A percentile compares a stretch with the other conserved stretches of the same genome.
These are phyloP conservation scores for Jamesozyma rosinii DNA, from an alignment of 805 yeast species.

Conservation along the genomic window DNA sequence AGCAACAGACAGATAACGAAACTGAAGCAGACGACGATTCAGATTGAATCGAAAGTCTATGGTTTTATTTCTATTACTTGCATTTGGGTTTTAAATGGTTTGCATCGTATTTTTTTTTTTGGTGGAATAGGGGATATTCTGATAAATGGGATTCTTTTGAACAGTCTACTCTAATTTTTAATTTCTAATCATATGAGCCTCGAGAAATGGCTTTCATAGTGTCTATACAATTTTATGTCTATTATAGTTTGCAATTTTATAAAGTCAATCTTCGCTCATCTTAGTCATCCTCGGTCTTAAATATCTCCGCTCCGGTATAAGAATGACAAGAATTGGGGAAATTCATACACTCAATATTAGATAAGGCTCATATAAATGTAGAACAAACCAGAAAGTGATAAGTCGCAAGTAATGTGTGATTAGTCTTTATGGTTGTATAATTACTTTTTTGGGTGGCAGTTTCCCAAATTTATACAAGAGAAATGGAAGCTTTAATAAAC, in stretches of 20 bases:
- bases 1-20: constrained; percentile 19
- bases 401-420: too few relatives aligned
- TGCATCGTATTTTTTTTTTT: neutral
- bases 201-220: neutral
- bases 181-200: neutral
- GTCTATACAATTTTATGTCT: neutral
- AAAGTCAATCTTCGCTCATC: neutral
- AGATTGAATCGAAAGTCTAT: neutral
- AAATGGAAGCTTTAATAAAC: constrained; percentile 10
- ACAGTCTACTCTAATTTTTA: neutral
- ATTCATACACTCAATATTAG: too few relatives aligned
- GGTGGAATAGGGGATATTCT: neutral
- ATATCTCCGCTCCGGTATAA: neutral
- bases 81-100: neutral
- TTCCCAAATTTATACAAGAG: too few relatives aligned
- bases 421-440: too few relatives aligned
- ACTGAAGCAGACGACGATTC: constrained; percentile 16
- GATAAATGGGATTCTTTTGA: neutral
- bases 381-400: too few relatives aligned
- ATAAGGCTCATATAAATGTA: too few relatives aligned
- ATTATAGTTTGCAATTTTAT: neutral
- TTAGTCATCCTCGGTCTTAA: neutral
- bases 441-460: too few relatives aligned
- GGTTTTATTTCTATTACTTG: neutral
- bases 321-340: neutral